Base-by-base conservation (phyloP, 352 stramenopile genomes). In the Phytophthora palmivora region DNA sequence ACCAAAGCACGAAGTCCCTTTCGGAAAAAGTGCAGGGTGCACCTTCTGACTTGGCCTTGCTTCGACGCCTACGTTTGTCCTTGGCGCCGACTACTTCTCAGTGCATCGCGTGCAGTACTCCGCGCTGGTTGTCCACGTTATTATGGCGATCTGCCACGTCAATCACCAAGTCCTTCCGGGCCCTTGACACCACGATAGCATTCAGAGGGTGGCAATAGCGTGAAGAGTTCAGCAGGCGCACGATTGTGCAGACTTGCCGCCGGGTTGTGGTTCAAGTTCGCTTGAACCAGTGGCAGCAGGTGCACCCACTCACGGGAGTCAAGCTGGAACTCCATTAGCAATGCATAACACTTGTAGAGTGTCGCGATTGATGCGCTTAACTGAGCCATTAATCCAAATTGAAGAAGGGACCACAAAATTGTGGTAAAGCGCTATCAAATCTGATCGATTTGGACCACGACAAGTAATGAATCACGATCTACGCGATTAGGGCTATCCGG, bases 1-100 rank as follows among this genome's bases (percentile, higher is more conserved):
- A 58, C 56, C 56, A 64, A 6, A 64, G 36, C 1, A 52, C 45
- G 15, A 45, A 52, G 56, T 62, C 54, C 2, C 43, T 43, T 4
- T 16, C 14, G 12, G 6, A 4, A 15, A 47, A 62, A 7, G 48
- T 62, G 22, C 54, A 62, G 0, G 33, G 22, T 2, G 15, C 11
- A 3, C 43, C 54, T n/a, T 18, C 21, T 8, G 22, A 33, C 15
- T 21, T 46, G 10, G 2, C 15, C 33, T 48, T 39, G 9, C 28
- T 43, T 16, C 36, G 32, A 11, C 42, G 22, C 0, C 43, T 8
- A 2, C 11, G 42, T 6, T 16, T 19, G 2, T 26, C 6, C 3
- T 39, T 26, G 2, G 32, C 11, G 1, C 26, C 24, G 2, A 36
- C 32, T 21, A 54, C 43, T 10, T 51, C 54, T 1, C 33, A 15